phyloP scores from a whole-genome alignment of 495 filamentous ascomycete species.

The Penicillium cataractarum region DNA sequence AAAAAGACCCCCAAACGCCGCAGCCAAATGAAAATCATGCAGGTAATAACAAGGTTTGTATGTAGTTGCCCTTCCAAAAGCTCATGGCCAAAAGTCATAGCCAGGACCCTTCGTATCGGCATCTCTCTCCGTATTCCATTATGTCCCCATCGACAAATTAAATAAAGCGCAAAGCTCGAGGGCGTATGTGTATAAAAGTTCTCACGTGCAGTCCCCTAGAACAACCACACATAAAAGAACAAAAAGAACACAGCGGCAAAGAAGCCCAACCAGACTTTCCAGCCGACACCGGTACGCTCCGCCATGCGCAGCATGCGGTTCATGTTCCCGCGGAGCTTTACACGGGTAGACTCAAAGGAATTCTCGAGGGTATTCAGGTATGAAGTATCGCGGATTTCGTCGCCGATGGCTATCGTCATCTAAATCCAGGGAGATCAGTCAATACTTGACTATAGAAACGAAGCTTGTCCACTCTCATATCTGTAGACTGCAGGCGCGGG shows the following conservation, averaged over 20 bases:
- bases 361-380: constrained; percentile 82
- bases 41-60: background rate
- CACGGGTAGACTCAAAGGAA: constrained; percentile 80
- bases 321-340: constrained; percentile 87
- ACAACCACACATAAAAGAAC: constrained; percentile 93
- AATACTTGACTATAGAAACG: constrained; percentile 6
- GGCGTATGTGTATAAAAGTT: background rate
- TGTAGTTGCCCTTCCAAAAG: background rate
- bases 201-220: no score
- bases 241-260: constrained; percentile 77
- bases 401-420: constrained; percentile 91
- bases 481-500: background rate
- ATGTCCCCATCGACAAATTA: background rate
- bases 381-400: constrained; percentile 87
- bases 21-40: constrained; percentile 14
- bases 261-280: constrained; percentile 90
- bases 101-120: background rate
- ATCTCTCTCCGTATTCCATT: background rate
- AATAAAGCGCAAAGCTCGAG: background rate
- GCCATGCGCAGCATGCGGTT: constrained; percentile 97
- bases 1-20: constrained; percentile 13
- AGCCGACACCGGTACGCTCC: constrained; percentile 86
- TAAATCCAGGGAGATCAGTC: constrained; percentile 32
- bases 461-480: background rate
- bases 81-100: background rate